Conservation (phyloP, 495 filamentous ascomycete genomes). For the Astrothelium subdiscretum region DNA sequence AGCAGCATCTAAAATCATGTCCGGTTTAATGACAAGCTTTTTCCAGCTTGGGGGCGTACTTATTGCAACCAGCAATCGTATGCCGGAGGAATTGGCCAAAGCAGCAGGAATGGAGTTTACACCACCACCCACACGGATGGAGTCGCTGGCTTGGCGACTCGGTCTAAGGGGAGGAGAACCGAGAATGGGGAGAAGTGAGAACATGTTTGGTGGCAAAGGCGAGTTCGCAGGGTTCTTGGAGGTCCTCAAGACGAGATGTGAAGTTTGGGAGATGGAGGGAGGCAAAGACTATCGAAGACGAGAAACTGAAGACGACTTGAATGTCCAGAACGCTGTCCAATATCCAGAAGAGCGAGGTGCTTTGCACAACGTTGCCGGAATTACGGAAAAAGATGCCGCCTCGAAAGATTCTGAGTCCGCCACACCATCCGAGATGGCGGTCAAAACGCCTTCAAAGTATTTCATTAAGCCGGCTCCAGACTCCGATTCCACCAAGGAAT, state of each 20-base stretch:
- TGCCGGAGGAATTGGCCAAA: conserved; percentile 62
- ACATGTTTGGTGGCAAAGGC: conserved; percentile 39
- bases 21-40: conserved; percentile 57
- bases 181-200: conserved; percentile 24
- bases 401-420: neutral
- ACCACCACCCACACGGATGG: conserved; percentile 36
- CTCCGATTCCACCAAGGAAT: neutral
- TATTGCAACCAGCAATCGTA: conserved; percentile 59
- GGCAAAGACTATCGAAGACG: conserved; percentile 51
- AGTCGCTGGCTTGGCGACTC: conserved; percentile 36
- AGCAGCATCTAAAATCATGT: conserved; percentile 56
- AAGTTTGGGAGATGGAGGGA: conserved; percentile 63
- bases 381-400: neutral
- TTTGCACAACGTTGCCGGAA: neutral
- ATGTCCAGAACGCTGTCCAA: neutral
- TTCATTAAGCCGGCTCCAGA: neutral
- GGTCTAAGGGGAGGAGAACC: conserved; percentile 26
- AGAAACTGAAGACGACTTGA: conserved; percentile 25
- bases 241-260: conserved; percentile 53
- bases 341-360: neutral
- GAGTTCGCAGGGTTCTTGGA: conserved; percentile 60
- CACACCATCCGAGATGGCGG: neutral
- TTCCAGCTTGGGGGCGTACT: conserved; percentile 65
- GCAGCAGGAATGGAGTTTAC: conserved; percentile 49
- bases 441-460: conserved; percentile 3